These are phyloP conservation scores for Laetiporus sulphureus DNA, from an alignment of 1,284 basidiomycete species.

Conservation along the genomic window DNA sequence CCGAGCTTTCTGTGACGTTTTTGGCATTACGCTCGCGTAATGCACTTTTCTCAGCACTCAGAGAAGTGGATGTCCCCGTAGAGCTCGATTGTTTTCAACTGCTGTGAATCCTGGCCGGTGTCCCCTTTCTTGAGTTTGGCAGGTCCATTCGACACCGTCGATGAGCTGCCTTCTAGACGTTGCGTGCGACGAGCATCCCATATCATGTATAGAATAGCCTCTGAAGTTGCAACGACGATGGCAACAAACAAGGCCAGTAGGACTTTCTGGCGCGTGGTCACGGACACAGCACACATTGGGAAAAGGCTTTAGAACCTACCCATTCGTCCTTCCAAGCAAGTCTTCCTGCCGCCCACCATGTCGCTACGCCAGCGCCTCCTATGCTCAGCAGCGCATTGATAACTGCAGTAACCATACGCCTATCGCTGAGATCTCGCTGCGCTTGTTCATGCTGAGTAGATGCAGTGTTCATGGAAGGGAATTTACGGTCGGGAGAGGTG, in stretches of 20 bases:
- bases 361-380: slow-evolving; percentile 54
- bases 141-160: no score
- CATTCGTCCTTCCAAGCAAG: slow-evolving; percentile 65
- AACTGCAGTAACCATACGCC: slow-evolving; percentile 59
- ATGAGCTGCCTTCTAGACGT: no score
- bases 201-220: slow-evolving; percentile 62
- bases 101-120: no score
- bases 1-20: no score
- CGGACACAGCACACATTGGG: background rate
- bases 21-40: no score
- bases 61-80: no score
- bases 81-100: no score
- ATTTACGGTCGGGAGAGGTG: slow-evolving; percentile 68
- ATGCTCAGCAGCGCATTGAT: slow-evolving; percentile 68
- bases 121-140: no score
- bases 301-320: slow-evolving; percentile 47
- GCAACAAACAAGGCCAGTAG: slow-evolving; percentile 55
- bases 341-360: slow-evolving; percentile 64
- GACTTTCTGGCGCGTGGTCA: slow-evolving; percentile 41
- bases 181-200: slow-evolving; percentile 48
- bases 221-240: slow-evolving; percentile 56
- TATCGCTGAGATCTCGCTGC: slow-evolving; percentile 40
- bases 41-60: no score
- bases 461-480: slow-evolving; percentile 36
- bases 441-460: slow-evolving; percentile 34